Conservation (phyloP, 2,329 filamentous ascomycete genomes). For the Aspergillus thermomutatus region DNA sequence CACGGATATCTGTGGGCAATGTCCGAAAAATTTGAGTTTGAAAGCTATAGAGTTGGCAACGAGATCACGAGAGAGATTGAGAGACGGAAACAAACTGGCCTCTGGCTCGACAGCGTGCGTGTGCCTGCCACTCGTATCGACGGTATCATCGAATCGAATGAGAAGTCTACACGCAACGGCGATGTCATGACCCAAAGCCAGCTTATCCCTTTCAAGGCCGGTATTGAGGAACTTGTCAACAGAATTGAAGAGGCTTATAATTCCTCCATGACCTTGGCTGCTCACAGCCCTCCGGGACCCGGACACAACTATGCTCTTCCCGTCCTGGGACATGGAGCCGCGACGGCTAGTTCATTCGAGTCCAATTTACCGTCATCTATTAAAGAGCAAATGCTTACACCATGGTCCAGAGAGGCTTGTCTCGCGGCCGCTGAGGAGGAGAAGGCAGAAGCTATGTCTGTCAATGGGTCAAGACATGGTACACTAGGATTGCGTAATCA, state of each 20-base stretch:
- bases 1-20: conserved; percentile 86
- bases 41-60: conserved; percentile 64
- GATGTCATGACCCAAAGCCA: conserved; percentile 45
- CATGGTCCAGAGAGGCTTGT: conserved; percentile 76
- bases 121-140: conserved; percentile 66
- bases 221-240: conserved; percentile 67
- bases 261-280: conserved; percentile 58
- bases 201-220: conserved; percentile 67
- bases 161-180: conserved; percentile 28
- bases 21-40: conserved; percentile 73
- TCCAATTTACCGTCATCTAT: conserved; percentile 61
- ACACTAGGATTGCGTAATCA: conserved; percentile 40
- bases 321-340: conserved; percentile 50
- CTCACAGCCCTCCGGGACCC: conserved; percentile 66
- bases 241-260: conserved; percentile 71
- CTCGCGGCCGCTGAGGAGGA: conserved; percentile 65
- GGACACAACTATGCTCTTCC: conserved; percentile 62
- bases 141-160: conserved; percentile 55
- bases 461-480: conserved; percentile 70
- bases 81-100: conserved; percentile 66
- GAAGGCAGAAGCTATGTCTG: conserved; percentile 67
- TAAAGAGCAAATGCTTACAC: conserved; percentile 70
- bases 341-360: conserved; percentile 30
- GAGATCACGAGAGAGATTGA: conserved; percentile 74
- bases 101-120: conserved; percentile 75